Conservation (phyloP, 2,329 filamentous ascomycete species). For the Penicillium sp. region DNA sequence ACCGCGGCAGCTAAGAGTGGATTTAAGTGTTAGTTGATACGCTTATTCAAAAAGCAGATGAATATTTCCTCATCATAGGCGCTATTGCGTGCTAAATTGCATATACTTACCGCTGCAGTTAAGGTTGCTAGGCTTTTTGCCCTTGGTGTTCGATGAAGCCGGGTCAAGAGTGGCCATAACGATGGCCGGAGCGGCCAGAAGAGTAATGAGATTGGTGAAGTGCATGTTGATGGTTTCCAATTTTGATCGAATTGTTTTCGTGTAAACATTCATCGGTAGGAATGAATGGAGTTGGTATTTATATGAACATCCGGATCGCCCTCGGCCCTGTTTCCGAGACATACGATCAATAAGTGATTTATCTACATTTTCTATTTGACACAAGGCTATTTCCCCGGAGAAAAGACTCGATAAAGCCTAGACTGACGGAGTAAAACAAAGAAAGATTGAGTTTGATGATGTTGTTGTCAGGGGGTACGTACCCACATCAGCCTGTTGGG, state of each 20-base stretch:
- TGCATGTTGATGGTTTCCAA: slow-evolving; percentile 12
- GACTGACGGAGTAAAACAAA: background rate
- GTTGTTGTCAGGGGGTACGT: slow-evolving; percentile 5
- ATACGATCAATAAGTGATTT: background rate
- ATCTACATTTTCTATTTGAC: slow-evolving; percentile 4
- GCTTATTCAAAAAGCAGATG: background rate
- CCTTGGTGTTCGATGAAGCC: slow-evolving; percentile 41
- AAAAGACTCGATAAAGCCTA: background rate
- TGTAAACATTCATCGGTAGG: background rate
- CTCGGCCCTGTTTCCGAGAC: background rate
- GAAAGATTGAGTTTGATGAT: background rate
- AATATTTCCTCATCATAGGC: background rate
- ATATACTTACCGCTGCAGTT: slow-evolving; percentile 33
- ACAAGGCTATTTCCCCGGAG: slow-evolving; percentile 2
- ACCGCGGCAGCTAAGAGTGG: slow-evolving; percentile 32
- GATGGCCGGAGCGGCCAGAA: slow-evolving; percentile 19
- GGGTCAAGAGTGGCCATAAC: slow-evolving; percentile 37
- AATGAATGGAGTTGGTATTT: background rate
- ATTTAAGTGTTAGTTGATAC: background rate
- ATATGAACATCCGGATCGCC: background rate
- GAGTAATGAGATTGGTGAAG: slow-evolving; percentile 11
- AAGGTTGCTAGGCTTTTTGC: slow-evolving; percentile 33
- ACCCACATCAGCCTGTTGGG: background rate
- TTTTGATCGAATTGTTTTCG: background rate
- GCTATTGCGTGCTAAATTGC: background rate